These are phyloP conservation scores for Apiospora pterosperma DNA, from an alignment of 2,329 filamentous ascomycete species.

Conservation along the genomic window DNA sequence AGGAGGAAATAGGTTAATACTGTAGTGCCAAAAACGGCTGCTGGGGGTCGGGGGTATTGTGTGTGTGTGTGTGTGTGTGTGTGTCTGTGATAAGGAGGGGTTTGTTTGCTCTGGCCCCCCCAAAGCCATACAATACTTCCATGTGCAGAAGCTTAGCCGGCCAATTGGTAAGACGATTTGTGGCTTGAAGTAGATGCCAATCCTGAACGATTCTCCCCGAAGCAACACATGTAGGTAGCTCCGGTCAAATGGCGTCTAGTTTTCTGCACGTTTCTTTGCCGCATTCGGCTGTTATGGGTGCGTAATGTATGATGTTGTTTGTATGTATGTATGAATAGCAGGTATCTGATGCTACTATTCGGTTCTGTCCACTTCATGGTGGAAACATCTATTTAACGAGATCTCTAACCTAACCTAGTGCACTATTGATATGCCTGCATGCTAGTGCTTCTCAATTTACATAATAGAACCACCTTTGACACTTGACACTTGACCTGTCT, in stretches of 20 bases:
- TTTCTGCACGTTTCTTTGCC: neutral
- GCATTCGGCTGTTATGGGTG: neutral
- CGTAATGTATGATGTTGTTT: neutral
- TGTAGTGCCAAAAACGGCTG: too few relatives aligned
- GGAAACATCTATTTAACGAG: neutral
- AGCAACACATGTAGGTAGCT: neutral
- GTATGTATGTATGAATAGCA: neutral
- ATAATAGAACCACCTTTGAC: neutral
- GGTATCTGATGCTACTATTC: neutral
- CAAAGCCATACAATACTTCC: neutral
- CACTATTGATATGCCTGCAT: neutral
- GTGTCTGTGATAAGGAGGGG: neutral
- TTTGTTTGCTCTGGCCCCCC: neutral
- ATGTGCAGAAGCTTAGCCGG: neutral
- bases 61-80: neutral
- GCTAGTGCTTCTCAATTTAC: neutral
- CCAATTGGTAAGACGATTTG: slow-evolving; percentile 1
- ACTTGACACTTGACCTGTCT: too few relatives aligned
- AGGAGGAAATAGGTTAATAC: neutral
- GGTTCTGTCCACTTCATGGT: neutral
- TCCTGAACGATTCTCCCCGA: neutral
- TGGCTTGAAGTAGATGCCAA: neutral
- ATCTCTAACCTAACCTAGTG: neutral
- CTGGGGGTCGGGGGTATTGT: neutral
- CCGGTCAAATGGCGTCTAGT: neutral